Conservation (phyloP, 306 rosid genomes). For the Quercus dentata region DNA sequence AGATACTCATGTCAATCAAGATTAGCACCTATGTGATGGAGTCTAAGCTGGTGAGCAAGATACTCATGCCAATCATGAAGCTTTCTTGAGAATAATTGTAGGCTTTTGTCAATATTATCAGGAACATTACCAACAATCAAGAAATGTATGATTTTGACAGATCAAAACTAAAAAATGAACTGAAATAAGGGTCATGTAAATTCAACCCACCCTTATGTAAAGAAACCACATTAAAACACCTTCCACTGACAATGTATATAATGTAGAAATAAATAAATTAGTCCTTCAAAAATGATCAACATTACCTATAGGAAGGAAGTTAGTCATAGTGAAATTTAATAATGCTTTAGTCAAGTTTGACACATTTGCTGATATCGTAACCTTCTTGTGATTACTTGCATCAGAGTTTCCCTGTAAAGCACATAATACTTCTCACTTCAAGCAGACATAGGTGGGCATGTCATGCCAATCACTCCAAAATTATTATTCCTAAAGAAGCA, state of each 20-base stretch:
- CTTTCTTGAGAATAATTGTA: background rate
- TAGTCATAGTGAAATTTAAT: background rate
- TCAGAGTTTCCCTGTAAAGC: background rate
- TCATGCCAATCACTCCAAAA: background rate
- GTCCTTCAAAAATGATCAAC: background rate
- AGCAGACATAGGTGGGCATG: background rate
- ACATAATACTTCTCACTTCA: background rate
- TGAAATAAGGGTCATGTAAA: background rate
- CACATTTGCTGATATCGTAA: background rate
- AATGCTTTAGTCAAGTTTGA: background rate
- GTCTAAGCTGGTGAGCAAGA: background rate
- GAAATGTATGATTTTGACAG: background rate
- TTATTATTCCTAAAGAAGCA: background rate
- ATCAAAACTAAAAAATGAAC: background rate
- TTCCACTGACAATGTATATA: background rate
- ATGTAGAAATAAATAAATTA: background rate
- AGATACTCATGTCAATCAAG: background rate
- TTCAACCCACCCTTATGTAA: background rate
- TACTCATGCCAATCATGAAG: background rate
- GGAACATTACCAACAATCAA: background rate
- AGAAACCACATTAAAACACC: background rate
- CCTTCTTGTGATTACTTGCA: background rate
- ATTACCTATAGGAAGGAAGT: conserved; percentile 4
- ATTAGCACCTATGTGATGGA: background rate
- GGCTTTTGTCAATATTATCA: background rate